Evolutionary conservation across 345 rosid genomes (phyloP).

Genomic region (Rhizophora apiculata): DNA sequence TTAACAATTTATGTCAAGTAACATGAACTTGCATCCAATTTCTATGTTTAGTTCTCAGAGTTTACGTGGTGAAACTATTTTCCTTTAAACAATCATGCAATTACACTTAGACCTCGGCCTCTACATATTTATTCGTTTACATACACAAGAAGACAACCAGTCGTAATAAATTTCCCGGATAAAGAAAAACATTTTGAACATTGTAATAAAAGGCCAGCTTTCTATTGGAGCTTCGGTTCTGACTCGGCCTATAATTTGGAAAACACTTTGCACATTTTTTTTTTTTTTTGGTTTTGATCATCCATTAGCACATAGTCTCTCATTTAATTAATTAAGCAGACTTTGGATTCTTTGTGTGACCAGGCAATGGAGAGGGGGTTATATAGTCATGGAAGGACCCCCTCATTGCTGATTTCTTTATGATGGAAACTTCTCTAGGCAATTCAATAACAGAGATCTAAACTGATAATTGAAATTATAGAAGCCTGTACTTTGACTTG

Average conservation of each 20-base stretch:
- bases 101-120: too few species aligned
- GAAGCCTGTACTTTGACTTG: conserved; percentile 38
- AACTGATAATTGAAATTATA: conserved; percentile 20
- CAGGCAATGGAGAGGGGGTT: background rate
- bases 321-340: conserved; percentile 10
- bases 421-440: conserved; percentile 30
- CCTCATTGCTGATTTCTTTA: conserved; percentile 8
- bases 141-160: background rate
- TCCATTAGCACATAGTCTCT: background rate
- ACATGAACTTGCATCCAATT: too few species aligned
- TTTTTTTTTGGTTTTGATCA: background rate
- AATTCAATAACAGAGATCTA: background rate
- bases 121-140: too few species aligned
- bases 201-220: background rate
- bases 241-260: conserved; percentile 17
- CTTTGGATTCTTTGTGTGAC: conserved; percentile 24
- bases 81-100: too few species aligned
- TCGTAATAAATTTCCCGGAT: background rate
- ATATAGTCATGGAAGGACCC: conserved; percentile 12
- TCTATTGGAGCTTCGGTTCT: conserved; percentile 5
- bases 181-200: too few species aligned
- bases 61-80: too few species aligned
- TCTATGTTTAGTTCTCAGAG: too few species aligned
- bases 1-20: background rate
- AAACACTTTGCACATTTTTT: conserved; percentile 10